Base-by-base conservation (phyloP, 2,329 filamentous ascomycete genomes). In the Arthrobotrys entomopaga region DNA sequence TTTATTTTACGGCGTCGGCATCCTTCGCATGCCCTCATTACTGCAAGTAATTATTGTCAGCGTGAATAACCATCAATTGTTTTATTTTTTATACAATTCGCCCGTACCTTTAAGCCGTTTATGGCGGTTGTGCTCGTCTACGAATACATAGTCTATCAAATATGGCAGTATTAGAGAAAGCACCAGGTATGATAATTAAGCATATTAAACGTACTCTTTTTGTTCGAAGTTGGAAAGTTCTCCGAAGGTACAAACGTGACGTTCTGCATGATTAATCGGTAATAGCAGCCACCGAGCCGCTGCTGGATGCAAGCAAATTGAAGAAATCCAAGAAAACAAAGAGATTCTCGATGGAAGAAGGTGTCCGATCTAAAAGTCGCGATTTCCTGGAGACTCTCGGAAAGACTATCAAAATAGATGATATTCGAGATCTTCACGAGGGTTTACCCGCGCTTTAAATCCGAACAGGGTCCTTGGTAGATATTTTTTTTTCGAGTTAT, bases 81-180 rank as follows among this genome's bases (percentile, higher is more conserved):
- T 15, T 24, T n/a, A 34, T 40, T 10, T 34, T 20, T 15, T 24
- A 8, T 13, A 24, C 2, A 8, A 43, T 57, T 20, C 2, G 2
- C 20, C 29, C 10, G 22, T 74, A 95, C 92, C 92, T 86, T 98
- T 98, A 76, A 98, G 84, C 79, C 94, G 88, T 83, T 98, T 98
- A 83, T 98, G 95, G 77, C 95, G 90, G 84, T 98, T 98, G 82
- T 98, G 95, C 82, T 98, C 94, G 82, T 98, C 94, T 69, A 98
- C 95, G 81, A 98, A 98, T 79, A 98, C 95, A 91, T 97, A 98
- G 82, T 97, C 93, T 96, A 80, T 61, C 19, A n/a, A 4, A 13
- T 26, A 19, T 22, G 10, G 24, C 29, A 19, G 11, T 58, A 42
- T 66, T 58, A 67, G 24, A 48, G 42, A 54, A 76, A 81, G 76